These are phyloP conservation scores for Adansonia madagascariensis DNA, from an alignment of 441 rosid species.

Conservation along the genomic window DNA sequence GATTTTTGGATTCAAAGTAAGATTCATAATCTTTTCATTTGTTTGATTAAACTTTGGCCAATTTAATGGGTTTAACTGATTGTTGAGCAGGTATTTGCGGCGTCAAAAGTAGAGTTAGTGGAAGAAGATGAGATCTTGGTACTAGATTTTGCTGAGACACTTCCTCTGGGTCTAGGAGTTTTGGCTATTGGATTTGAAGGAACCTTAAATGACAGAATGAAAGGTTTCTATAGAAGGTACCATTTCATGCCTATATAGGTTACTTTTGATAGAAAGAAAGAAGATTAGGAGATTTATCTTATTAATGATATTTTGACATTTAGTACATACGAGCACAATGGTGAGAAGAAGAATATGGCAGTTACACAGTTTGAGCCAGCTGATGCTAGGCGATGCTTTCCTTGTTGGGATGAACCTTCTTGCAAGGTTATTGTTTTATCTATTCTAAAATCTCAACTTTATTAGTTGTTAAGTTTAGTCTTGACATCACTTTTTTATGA, in stretches of 20 bases:
- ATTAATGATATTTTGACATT: constrained; percentile 21
- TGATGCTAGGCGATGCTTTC: constrained; percentile 94
- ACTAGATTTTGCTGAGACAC: constrained; percentile 64
- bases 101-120: constrained; percentile 51
- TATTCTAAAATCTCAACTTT: not conserved
- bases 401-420: constrained; percentile 98
- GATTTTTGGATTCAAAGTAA: not conserved
- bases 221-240: constrained; percentile 88
- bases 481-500: not conserved
- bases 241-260: not conserved
- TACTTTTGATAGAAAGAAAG: not conserved
- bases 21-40: not conserved
- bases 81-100: constrained; percentile 51
- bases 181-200: constrained; percentile 64
- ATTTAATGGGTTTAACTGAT: constrained; percentile 3
- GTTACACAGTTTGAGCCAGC: constrained; percentile 97
- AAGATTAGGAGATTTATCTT: constrained; percentile 2
- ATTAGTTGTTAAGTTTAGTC: not conserved
- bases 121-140: constrained; percentile 81
- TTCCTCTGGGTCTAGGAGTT: constrained; percentile 68
- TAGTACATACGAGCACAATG: constrained; percentile 69
- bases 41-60: not conserved
- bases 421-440: constrained; percentile 64
- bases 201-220: constrained; percentile 77
- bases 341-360: constrained; percentile 76